Percentiles rank a stretch among this genome's conserved stretches.
These are phyloP conservation scores for Exophiala sp. DNA, from an alignment of 2,329 filamentous ascomycete genomes.

Conservation along the genomic window DNA sequence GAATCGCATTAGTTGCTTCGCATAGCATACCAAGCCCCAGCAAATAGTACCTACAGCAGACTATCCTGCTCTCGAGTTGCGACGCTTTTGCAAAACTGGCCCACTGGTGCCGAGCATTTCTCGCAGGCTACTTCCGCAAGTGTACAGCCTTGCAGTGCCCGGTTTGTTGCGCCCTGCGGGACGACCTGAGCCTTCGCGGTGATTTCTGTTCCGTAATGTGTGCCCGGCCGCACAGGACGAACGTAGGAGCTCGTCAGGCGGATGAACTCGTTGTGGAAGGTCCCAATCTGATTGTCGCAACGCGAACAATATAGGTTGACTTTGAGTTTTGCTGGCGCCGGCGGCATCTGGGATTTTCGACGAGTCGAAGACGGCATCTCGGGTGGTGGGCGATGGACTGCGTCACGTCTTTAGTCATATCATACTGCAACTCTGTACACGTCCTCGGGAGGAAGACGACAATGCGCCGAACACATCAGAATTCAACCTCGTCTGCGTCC, in stretches of 20 bases:
- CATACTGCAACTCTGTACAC: neutral
- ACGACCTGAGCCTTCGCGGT: constrained; percentile 22
- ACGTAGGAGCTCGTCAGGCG: constrained; percentile 27
- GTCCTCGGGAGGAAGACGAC: neutral
- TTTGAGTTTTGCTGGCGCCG: neutral
- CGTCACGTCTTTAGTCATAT: neutral
- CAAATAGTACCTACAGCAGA: constrained; percentile 19
- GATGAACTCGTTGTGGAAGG: constrained; percentile 28
- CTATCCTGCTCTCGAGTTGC: constrained; percentile 16
- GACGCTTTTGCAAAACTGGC: constrained; percentile 26
- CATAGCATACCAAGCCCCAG: neutral
- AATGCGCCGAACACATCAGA: too few relatives aligned
- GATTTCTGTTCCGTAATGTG: constrained; percentile 22
- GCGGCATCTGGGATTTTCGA: constrained; percentile 4
- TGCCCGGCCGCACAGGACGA: constrained; percentile 18
- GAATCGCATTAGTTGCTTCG: neutral
- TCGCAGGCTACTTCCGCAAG: constrained; percentile 27
- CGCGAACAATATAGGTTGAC: constrained; percentile 25
- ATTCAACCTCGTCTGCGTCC: too few relatives aligned
- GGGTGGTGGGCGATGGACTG: neutral
- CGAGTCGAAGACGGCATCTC: constrained; percentile 14
- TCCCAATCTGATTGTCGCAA: constrained; percentile 26
- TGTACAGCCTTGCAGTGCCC: constrained; percentile 23
- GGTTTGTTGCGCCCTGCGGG: constrained; percentile 20
- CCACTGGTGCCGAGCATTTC: constrained; percentile 23